A percentile compares a stretch with the other conserved stretches of the same genome.
Evolutionary conservation across 768 basidiomycete species (phyloP).

Genomic region (Mycena sanguinolenta): DNA sequence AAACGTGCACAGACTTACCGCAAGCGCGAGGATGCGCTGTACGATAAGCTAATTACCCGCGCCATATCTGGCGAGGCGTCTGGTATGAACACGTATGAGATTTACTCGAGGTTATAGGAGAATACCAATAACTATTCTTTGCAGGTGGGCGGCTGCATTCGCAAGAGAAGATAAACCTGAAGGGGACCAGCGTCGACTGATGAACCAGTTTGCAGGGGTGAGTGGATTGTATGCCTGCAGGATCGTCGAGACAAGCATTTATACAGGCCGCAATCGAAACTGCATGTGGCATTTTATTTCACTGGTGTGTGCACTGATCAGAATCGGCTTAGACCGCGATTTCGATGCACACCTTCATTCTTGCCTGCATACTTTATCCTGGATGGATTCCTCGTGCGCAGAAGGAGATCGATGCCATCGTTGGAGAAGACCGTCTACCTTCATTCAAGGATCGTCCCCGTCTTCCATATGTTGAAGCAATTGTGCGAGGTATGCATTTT

Average conservation of each 20-base stretch:
- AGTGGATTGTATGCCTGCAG: neutral
- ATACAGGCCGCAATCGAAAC: neutral
- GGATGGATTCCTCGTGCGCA: conserved; percentile 13
- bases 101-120: neutral
- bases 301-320: neutral
- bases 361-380: conserved; percentile 12
- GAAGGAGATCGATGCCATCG: conserved; percentile 30
- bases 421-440: conserved; percentile 23
- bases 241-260: neutral
- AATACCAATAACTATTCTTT: neutral
- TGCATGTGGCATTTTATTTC: neutral
- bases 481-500: too few species aligned
- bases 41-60: neutral
- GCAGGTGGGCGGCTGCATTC: neutral
- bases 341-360: conserved; percentile 13
- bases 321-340: neutral
- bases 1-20: neutral
- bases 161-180: conserved; percentile 2
- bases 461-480: conserved; percentile 31
- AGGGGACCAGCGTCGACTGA: conserved; percentile 4
- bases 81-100: neutral
- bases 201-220: conserved; percentile 3
- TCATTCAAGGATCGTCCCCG: conserved; percentile 21
- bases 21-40: neutral
- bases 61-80: neutral